phyloP scores from a whole-genome alignment of 495 filamentous ascomycete genomes.

The Aspergillus coremiiformis region DNA sequence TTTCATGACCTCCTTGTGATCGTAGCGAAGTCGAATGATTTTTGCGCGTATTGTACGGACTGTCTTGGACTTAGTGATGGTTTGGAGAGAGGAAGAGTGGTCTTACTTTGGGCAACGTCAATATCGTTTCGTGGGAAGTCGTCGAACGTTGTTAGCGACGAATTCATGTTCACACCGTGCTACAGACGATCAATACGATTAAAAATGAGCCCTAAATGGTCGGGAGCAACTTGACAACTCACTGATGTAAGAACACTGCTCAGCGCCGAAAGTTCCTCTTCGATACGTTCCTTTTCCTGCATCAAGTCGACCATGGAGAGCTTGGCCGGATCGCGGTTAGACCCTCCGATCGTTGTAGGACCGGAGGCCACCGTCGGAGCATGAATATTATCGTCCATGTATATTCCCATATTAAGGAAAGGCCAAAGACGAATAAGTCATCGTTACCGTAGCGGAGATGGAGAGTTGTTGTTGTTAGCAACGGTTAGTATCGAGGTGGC shows the following conservation, averaged over 20 bases:
- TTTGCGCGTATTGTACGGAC: conserved; percentile 85
- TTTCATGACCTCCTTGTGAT: conserved; percentile 84
- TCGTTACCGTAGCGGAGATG: not conserved
- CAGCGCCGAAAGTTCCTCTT: conserved; percentile 76
- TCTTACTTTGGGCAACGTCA: conserved; percentile 86
- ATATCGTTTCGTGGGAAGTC: conserved; percentile 91
- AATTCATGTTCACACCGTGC: conserved; percentile 93
- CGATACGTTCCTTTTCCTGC: conserved; percentile 69
- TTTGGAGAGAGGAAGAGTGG: not conserved
- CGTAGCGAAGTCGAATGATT: conserved; percentile 84
- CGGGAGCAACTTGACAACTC: conserved; percentile 21
- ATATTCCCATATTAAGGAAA: conserved; percentile 32
- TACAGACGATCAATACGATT: conserved; percentile 21
- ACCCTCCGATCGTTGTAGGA: conserved; percentile 47
- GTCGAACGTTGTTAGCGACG: conserved; percentile 78
- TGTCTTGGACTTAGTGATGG: conserved; percentile 25
- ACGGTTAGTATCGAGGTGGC: not conserved
- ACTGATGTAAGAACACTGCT: conserved; percentile 84
- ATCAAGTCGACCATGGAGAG: conserved; percentile 58
- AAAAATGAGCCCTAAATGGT: not conserved
- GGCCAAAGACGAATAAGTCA: conserved; percentile 1
- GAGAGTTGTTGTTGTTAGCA: not conserved
- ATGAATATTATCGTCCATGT: conserved; percentile 63
- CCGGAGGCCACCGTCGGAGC: conserved; percentile 69
- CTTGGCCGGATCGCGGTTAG: conserved; percentile 46